Conservation (phyloP, 2,329 filamentous ascomycete genomes). For the Pseudocercospora vitis region DNA sequence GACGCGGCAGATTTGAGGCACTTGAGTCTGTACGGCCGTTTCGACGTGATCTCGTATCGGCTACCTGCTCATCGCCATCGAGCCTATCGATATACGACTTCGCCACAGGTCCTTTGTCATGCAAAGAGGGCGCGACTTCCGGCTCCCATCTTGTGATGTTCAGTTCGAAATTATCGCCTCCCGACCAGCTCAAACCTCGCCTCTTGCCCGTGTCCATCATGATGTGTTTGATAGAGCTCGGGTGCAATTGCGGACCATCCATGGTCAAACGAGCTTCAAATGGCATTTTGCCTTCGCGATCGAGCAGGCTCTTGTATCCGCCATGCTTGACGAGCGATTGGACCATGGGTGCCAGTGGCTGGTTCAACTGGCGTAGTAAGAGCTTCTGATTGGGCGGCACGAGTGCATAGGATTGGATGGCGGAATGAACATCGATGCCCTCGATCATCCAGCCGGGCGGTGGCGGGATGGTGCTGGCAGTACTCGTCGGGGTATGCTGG, state of each 20-base stretch:
- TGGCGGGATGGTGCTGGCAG: slow-evolving; percentile 46
- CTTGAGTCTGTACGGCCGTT: neutral
- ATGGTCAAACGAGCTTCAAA: slow-evolving; percentile 38
- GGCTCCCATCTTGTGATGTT: slow-evolving; percentile 34
- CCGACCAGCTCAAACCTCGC: slow-evolving; percentile 33
- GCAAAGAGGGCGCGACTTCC: neutral
- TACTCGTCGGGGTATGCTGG: slow-evolving; percentile 43
- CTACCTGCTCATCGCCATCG: slow-evolving; percentile 2
- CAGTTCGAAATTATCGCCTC: slow-evolving; percentile 27
- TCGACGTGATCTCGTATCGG: neutral
- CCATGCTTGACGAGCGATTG: slow-evolving; percentile 39
- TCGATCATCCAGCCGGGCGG: slow-evolving; percentile 46
- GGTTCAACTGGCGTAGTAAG: slow-evolving; percentile 39
- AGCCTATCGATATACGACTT: slow-evolving; percentile 7
- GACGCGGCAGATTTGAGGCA: slow-evolving; percentile 35
- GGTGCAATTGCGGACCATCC: slow-evolving; percentile 35
- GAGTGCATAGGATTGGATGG: slow-evolving; percentile 52
- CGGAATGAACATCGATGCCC: slow-evolving; percentile 48
- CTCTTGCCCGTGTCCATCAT: slow-evolving; percentile 30
- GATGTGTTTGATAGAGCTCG: slow-evolving; percentile 27
- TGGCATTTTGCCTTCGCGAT: slow-evolving; percentile 32
- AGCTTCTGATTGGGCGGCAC: slow-evolving; percentile 44
- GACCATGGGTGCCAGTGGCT: slow-evolving; percentile 39
- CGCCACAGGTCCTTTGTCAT: slow-evolving; percentile 11
- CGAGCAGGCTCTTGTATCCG: slow-evolving; percentile 34